These are phyloP conservation scores for Komagataella ulmi DNA, from an alignment of 805 yeast species.

Conservation along the genomic window DNA sequence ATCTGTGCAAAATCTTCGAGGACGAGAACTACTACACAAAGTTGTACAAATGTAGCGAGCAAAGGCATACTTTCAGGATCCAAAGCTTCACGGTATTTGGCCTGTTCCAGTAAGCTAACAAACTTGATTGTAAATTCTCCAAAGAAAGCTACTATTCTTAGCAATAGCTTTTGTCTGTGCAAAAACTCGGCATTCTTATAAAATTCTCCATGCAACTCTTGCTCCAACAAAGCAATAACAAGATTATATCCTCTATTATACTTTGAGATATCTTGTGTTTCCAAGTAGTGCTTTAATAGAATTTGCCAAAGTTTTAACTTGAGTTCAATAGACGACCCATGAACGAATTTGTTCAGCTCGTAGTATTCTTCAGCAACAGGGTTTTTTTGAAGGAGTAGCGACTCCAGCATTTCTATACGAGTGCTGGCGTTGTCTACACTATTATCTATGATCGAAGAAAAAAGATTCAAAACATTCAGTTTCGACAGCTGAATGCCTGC, in stretches of 20 bases:
- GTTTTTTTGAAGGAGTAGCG: neutral
- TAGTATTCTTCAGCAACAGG: constrained; percentile 1
- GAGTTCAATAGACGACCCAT: constrained; percentile 49
- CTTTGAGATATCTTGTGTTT: constrained; percentile 15
- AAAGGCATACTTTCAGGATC: neutral
- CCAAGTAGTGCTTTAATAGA: constrained; percentile 42
- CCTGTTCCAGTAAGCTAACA: constrained; percentile 11
- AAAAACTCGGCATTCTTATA: constrained; percentile 11
- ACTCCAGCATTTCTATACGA: neutral
- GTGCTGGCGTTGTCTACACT: neutral
- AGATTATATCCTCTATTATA: constrained; percentile 37
- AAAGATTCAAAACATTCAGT: constrained; percentile 52
- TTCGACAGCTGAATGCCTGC: constrained; percentile 57
- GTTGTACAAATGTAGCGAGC: constrained; percentile 18
- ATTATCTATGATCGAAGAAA: constrained; percentile 24
- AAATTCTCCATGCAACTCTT: constrained; percentile 17
- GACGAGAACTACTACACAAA: constrained; percentile 33
- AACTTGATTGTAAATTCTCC: constrained; percentile 34
- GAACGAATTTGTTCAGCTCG: constrained; percentile 51
- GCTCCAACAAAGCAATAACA: constrained; percentile 30
- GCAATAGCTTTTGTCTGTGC: constrained; percentile 26
- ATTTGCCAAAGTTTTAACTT: constrained; percentile 66
- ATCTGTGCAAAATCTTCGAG: constrained; percentile 37
- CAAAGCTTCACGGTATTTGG: constrained; percentile 3
- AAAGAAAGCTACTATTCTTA: constrained; percentile 38